Conservation (phyloP, 208 protist species). For the Phytomonas francai region DNA sequence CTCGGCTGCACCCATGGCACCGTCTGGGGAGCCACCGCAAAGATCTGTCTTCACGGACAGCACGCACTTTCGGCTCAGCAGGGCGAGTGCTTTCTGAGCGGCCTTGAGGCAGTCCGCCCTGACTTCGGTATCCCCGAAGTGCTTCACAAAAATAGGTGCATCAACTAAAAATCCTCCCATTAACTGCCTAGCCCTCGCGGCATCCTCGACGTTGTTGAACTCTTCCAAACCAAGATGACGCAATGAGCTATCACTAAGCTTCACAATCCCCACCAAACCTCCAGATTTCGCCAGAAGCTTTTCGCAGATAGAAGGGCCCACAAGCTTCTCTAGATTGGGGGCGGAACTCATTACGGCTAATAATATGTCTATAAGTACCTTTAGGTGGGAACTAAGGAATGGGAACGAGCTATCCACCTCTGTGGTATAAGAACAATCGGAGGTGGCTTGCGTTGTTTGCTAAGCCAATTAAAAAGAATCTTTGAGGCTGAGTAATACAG, state of each 20-base stretch:
- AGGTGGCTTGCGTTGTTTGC: not conserved
- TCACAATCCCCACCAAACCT: constrained; percentile 39
- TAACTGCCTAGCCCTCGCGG: constrained; percentile 29
- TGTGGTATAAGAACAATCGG: not conserved
- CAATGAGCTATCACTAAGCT: constrained; percentile 53
- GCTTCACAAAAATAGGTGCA: constrained; percentile 50
- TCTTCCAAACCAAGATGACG: constrained; percentile 60
- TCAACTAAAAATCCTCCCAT: constrained; percentile 46
- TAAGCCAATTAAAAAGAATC: not conserved
- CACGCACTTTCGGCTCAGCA: constrained; percentile 55
- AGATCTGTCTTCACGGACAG: constrained; percentile 59
- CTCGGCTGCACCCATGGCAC: constrained; percentile 37
- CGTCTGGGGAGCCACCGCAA: constrained; percentile 21
- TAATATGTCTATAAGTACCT: constrained; percentile 3
- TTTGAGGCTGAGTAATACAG: not conserved
- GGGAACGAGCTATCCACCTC: not conserved
- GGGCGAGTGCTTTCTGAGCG: constrained; percentile 51
- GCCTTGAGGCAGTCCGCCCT: constrained; percentile 34
- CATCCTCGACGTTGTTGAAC: constrained; percentile 13
- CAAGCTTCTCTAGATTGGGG: constrained; percentile 50
- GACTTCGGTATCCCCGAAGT: constrained; percentile 45
- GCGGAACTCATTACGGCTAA: constrained; percentile 15
- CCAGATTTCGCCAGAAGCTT: constrained; percentile 45
- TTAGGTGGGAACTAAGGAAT: not conserved
- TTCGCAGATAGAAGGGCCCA: constrained; percentile 32